Conservation (phyloP, 2,329 filamentous ascomycete species). For the Fusarium sp. region DNA sequence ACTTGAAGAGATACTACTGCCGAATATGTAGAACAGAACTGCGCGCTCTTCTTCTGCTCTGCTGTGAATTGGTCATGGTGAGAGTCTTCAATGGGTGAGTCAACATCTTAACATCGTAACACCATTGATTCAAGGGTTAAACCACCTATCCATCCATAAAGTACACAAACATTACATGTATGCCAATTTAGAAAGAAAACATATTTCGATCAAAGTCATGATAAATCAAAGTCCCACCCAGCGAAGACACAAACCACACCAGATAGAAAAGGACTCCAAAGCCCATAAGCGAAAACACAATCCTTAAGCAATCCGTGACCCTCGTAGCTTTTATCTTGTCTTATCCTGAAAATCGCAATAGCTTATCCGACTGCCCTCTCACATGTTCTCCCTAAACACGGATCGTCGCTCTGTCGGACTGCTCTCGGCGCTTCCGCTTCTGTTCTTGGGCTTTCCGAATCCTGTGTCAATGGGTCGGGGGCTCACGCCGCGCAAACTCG, state of each 20-base stretch:
- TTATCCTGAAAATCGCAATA: background rate
- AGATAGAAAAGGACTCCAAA: slow-evolving; percentile 6
- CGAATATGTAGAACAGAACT: background rate
- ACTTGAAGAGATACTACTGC: background rate
- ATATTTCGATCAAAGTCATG: slow-evolving; percentile 24
- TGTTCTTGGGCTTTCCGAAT: slow-evolving; percentile 45
- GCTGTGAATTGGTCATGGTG: slow-evolving; percentile 7
- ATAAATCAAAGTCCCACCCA: slow-evolving; percentile 40
- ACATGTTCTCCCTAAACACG: slow-evolving; percentile 77
- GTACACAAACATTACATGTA: slow-evolving; percentile 19
- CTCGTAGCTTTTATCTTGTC: slow-evolving; percentile 13
- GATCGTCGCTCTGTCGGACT: slow-evolving; percentile 76
- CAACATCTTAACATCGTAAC: slow-evolving; percentile 27
- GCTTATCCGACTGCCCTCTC: slow-evolving; percentile 26
- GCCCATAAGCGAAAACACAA: slow-evolving; percentile 5
- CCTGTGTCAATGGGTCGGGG: slow-evolving; percentile 75
- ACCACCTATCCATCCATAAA: slow-evolving; percentile 21
- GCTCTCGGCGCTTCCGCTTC: slow-evolving; percentile 55
- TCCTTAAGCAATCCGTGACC: slow-evolving; percentile 8
- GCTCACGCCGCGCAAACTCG: slow-evolving; percentile 77
- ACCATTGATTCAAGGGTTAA: slow-evolving; percentile 21
- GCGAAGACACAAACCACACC: slow-evolving; percentile 16
- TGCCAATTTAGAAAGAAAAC: slow-evolving; percentile 23
- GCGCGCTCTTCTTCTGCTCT: slow-evolving; percentile 1
- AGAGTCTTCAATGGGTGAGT: background rate